Percentiles rank a stretch among this genome's conserved stretches.
Conservation (phyloP, 2,329 filamentous ascomycete species). For the Colletotrichum costaricense region DNA sequence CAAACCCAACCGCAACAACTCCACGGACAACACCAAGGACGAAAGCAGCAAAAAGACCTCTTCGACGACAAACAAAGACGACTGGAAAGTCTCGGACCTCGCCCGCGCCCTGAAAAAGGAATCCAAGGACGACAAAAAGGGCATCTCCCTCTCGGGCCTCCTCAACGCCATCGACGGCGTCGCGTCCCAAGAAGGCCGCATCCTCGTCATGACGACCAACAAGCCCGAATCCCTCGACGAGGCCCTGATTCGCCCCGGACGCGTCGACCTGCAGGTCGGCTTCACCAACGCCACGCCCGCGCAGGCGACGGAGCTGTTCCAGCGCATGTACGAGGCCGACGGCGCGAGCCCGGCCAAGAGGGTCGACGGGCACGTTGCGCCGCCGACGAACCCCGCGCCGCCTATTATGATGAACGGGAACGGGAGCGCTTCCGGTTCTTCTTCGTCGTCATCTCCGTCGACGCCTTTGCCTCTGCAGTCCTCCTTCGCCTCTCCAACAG, state of each 20-base stretch:
- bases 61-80: constrained; percentile 26
- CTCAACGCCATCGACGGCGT: constrained; percentile 89
- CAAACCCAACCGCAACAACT: background rate
- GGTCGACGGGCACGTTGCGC: constrained; percentile 23
- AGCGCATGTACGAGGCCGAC: constrained; percentile 68
- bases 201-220: constrained; percentile 88
- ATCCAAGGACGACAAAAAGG: constrained; percentile 50
- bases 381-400: constrained; percentile 18
- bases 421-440: background rate
- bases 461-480: background rate
- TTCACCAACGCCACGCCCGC: constrained; percentile 43
- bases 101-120: constrained; percentile 56
- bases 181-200: constrained; percentile 80
- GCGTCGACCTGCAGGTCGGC: constrained; percentile 39
- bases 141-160: constrained; percentile 82
- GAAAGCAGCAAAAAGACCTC: constrained; percentile 33
- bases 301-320: constrained; percentile 69
- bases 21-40: constrained; percentile 29
- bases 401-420: constrained; percentile 12
- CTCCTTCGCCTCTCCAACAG: background rate
- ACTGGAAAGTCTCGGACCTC: constrained; percentile 54
- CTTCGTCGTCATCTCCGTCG: constrained; percentile 1
- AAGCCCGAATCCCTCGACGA: constrained; percentile 78
- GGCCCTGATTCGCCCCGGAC: constrained; percentile 76
- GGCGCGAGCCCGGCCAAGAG: constrained; percentile 27